Base-by-base conservation (phyloP, 2,329 filamentous ascomycete species). In the Microsporum audouinii region DNA sequence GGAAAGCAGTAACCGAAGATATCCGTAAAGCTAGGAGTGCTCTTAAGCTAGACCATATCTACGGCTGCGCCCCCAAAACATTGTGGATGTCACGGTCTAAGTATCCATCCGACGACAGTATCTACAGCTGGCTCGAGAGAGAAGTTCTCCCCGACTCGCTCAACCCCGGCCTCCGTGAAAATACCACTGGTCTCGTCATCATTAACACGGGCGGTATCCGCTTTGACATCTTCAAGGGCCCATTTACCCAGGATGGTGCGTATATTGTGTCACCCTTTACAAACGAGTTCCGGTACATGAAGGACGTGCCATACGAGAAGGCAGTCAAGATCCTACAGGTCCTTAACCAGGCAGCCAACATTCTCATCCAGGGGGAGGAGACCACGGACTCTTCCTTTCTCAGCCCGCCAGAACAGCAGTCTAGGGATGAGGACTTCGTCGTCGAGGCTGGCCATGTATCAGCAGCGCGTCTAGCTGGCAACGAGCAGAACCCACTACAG, bases 171-270 rank as follows among this genome's bases (percentile, higher is more conserved):
- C 75, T 79, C 36, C 80, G 86, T 2, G 77, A 80, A 29, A 79
- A 82, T 45, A 81, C 90, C 7, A 82, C 84, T 5, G 67, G 70
- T 2, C 76, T 97, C 8, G 85, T 87, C 34, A 83, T 97, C 58
- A 80, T 88, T 61, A 99, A 99, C 74, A 96, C 89, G 0, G 94
- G 94, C 31, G 89, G 88, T 2, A 85, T 99, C 66, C 88, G 94
- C 51, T 99, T 97, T 73, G 94, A 99, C 72, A 88, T 99, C 63
- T 95, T 96, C 79, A 85, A 92, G 72, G 94, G 94, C 0, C 79
- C 86, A 0, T 97, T 97, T 70, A 97, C 94, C 0, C 84, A 85
- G 43, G 94, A 99, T 71, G 87, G 86, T 2, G 89, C 88, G 0
- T 97, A 85, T 70, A 86, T 92, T 43, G 81, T 97, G 33, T 95